Conservation (phyloP, 2,329 filamentous ascomycete genomes). For the Raffaelea arxii region DNA sequence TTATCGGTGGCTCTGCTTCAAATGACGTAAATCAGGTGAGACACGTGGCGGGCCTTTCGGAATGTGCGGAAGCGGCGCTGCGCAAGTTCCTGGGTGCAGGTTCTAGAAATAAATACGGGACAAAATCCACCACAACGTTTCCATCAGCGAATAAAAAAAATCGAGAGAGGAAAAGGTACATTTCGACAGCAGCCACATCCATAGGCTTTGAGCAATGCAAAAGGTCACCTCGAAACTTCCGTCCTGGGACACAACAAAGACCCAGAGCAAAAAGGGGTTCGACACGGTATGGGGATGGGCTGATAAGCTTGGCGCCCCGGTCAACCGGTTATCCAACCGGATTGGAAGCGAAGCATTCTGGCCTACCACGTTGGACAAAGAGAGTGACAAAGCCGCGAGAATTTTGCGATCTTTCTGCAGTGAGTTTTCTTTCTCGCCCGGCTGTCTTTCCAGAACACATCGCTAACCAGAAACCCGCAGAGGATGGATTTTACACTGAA, state of each 20-base stretch:
- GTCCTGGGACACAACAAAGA: slow-evolving; percentile 46
- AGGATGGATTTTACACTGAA: slow-evolving; percentile 41
- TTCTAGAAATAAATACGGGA: no score
- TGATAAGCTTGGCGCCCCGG: slow-evolving; percentile 43
- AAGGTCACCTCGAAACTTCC: slow-evolving; percentile 24
- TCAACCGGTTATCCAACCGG: slow-evolving; percentile 13
- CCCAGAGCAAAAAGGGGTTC: slow-evolving; percentile 54
- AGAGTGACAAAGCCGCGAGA: slow-evolving; percentile 66
- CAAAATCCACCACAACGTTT: no score
- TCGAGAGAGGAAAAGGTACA: no score
- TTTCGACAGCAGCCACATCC: no score
- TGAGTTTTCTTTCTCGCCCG: slow-evolving; percentile 12
- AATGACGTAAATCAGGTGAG: no score
- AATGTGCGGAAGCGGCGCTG: no score
- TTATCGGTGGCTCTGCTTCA: no score
- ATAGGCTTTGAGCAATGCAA: no score
- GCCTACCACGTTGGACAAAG: slow-evolving; percentile 64
- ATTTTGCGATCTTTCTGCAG: slow-evolving; percentile 66
- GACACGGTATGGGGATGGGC: slow-evolving; percentile 61
- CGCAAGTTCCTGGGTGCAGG: no score
- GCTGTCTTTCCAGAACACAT: background rate
- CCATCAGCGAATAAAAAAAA: no score
- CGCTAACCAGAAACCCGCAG: slow-evolving; percentile 17
- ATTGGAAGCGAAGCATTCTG: slow-evolving; percentile 66
- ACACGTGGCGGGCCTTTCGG: no score